These are phyloP conservation scores for Artomyces pyxidatus DNA, from an alignment of 768 basidiomycete genomes.

Conservation along the genomic window DNA sequence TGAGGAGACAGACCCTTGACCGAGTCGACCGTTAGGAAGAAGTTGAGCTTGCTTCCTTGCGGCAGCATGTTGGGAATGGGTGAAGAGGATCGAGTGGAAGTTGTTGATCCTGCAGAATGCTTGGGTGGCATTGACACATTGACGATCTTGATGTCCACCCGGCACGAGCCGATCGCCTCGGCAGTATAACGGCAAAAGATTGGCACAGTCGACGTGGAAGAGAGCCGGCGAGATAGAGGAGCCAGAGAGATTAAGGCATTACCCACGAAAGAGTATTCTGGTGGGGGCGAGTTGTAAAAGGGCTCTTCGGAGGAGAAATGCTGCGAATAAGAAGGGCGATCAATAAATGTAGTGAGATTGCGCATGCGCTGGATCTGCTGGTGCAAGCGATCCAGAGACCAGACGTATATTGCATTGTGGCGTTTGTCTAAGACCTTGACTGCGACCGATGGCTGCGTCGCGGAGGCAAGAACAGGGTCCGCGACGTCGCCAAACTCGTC, in stretches of 20 bases:
- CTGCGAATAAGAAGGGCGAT: conserved; percentile 86
- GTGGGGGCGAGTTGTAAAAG: conserved; percentile 84
- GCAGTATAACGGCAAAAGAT: conserved; percentile 93
- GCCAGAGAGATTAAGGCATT: conserved; percentile 77
- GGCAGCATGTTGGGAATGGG: conserved; percentile 61
- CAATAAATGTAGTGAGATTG: conserved; percentile 82
- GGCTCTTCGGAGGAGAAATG: conserved; percentile 93
- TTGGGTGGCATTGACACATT: conserved; percentile 57
- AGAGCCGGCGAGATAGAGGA: conserved; percentile 68
- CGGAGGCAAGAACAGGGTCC: conserved; percentile 68
- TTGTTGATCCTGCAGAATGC: conserved; percentile 50
- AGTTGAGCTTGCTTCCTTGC: conserved; percentile 73
- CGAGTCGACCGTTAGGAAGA: conserved; percentile 78
- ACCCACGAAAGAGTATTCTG: conserved; percentile 90
- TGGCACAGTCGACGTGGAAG: conserved; percentile 68
- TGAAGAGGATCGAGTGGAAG: conserved; percentile 69
- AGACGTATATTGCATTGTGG: conserved; percentile 81
- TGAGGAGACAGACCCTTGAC: conserved; percentile 86
- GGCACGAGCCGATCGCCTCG: conserved; percentile 93
- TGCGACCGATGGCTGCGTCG: conserved; percentile 75
- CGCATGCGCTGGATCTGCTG: conserved; percentile 92
- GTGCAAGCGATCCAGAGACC: conserved; percentile 84
- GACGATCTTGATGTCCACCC: conserved; percentile 75
- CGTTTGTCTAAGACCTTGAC: conserved; percentile 89
- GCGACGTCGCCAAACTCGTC: conserved; percentile 90